Conservation (phyloP, 352 stramenopile genomes). For the Blastocystis sp. region DNA sequence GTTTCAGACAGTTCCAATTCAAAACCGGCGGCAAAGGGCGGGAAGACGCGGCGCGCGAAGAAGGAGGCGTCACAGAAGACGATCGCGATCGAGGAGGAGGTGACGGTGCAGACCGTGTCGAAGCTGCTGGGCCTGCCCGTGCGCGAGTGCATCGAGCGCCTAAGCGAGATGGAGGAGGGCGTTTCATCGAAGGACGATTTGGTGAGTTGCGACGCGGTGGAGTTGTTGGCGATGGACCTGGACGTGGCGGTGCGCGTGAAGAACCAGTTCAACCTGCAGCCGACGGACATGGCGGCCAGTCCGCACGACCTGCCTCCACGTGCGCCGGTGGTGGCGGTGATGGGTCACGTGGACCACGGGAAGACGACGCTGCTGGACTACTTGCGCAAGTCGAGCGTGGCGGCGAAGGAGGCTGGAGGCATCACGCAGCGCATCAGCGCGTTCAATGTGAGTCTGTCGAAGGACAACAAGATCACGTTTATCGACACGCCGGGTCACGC, state of each 20-base stretch:
- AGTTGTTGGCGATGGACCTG: slow-evolving; percentile 66
- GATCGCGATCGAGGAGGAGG: slow-evolving; percentile 35
- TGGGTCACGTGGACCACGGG: slow-evolving; percentile 99
- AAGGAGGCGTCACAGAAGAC: slow-evolving; percentile 9
- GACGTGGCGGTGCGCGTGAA: slow-evolving; percentile 31
- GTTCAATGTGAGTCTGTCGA: slow-evolving; percentile 85
- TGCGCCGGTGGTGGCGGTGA: slow-evolving; percentile 94
- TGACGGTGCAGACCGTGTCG: slow-evolving; percentile 5
- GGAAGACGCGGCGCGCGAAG: not conserved
- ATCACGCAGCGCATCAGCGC: slow-evolving; percentile 98
- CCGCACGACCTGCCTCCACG: slow-evolving; percentile 74
- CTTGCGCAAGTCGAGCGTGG: slow-evolving; percentile 83
- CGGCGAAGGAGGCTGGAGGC: slow-evolving; percentile 87
- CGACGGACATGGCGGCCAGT: slow-evolving; percentile 19
- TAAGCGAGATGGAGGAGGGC: slow-evolving; percentile 13
- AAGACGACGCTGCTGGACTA: slow-evolving; percentile 98
- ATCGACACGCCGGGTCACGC: slow-evolving; percentile 98
- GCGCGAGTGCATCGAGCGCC: slow-evolving; percentile 21
- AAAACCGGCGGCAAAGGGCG: not conserved
- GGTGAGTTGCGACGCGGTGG: slow-evolving; percentile 36
- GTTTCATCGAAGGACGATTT: slow-evolving; percentile 48
- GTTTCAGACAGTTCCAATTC: not conserved
- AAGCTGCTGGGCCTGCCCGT: slow-evolving; percentile 41
- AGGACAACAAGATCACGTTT: slow-evolving; percentile 85
- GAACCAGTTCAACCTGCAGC: slow-evolving; percentile 65